Conservation (phyloP, 805 yeast species). For the Kuraishia capsulata region DNA sequence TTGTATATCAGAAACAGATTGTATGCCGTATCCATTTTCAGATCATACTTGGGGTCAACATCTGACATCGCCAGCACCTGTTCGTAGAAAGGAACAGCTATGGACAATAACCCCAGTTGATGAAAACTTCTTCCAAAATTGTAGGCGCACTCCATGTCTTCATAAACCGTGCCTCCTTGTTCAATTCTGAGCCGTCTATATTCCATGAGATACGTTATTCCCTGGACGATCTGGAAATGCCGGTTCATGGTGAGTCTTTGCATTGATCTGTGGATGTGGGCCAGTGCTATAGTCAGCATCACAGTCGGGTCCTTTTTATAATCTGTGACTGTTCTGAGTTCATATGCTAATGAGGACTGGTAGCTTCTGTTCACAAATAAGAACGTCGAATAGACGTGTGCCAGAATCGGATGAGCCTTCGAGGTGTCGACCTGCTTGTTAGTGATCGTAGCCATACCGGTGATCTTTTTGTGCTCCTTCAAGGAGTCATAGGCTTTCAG, state of each 20-base stretch:
- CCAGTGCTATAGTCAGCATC: constrained; percentile 63
- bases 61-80: constrained; percentile 44
- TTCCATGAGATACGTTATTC: constrained; percentile 67
- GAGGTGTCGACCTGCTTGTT: constrained; percentile 36
- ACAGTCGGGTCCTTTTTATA: constrained; percentile 74
- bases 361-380: constrained; percentile 77
- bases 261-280: constrained; percentile 84
- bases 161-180: constrained; percentile 27
- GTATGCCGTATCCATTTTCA: constrained; percentile 78
- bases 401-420: constrained; percentile 53
- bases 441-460: constrained; percentile 73
- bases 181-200: constrained; percentile 47
- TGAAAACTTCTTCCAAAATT: constrained; percentile 84
- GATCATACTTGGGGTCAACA: constrained; percentile 37
- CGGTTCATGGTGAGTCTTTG: constrained; percentile 82
- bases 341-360: constrained; percentile 72
- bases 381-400: constrained; percentile 68
- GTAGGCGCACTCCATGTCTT: constrained; percentile 69
- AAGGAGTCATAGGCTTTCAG: constrained; percentile 81
- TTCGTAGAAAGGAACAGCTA: constrained; percentile 70
- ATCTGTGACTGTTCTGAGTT: constrained; percentile 58
- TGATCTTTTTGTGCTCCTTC: constrained; percentile 40
- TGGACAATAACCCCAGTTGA: constrained; percentile 62
- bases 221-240: constrained; percentile 83
- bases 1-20: constrained; percentile 71